Evolutionary conservation across 2,329 filamentous ascomycete species (phyloP), one percentile per base, ranked within the genome.

Genomic region (Podosphaera aphanis): DNA sequence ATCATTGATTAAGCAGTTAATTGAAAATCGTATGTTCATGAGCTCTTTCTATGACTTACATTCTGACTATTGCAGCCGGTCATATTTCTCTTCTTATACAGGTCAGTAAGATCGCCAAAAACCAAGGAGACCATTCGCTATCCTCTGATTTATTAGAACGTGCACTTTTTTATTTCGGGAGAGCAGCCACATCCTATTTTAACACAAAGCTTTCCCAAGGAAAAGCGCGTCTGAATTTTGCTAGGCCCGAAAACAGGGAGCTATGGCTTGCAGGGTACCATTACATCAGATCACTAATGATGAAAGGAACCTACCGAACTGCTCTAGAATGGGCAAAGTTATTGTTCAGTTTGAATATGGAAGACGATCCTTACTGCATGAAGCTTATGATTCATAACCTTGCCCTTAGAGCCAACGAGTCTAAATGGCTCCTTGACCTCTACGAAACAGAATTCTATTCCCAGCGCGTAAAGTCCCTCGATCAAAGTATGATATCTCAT

Each of bases 81-180:
- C 86, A 95, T 59, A 79, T 95, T 52, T 90, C 84, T 1, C 86
- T 83, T 2, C 71, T 95, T n/a, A 75, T 95, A 19, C 86, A 94
- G 59, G 85, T 93, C 23, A 92, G 83, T 50, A 83, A 84, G 59
- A 81, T 95, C 43, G 85, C 85, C 11, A 88, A 90, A 59, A 82
- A 93, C 52, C 84, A 94, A 57, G 76, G 84, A 45, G 90, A 95
- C 57, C 79, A 85, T 59, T 75, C 86, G 1, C 73, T 90, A 3
- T 78, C 88, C 0, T 79, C 83, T 2, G 86, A 95, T 55, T 71
- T 95, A 1, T 74, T 92, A 46, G 88, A 95, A 63, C 74, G 90
- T 40, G 86, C 88, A 0, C 70, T 98, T 5, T 95, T 94, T 63
- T 82, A 83, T 0, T 88, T 95, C 58, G 90, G 88, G n/a, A 74